These are phyloP conservation scores for Mycena galericulata DNA, from an alignment of 768 basidiomycete genomes.

Conservation along the genomic window DNA sequence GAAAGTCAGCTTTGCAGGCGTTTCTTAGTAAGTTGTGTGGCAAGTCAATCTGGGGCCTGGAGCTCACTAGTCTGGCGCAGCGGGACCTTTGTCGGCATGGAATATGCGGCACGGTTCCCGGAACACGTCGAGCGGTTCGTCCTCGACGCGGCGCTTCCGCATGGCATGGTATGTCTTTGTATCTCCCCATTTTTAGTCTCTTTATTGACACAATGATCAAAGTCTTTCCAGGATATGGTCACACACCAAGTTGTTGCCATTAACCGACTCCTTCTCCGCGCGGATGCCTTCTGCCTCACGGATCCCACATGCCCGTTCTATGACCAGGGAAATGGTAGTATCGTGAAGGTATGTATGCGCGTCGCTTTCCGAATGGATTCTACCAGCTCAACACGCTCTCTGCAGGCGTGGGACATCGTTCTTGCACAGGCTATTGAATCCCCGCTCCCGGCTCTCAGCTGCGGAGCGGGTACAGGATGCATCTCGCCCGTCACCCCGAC, in stretches of 20 bases:
- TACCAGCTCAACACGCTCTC: too few species aligned
- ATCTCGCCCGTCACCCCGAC: conserved; percentile 18
- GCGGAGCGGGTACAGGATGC: conserved; percentile 4
- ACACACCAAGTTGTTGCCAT: conserved; percentile 10
- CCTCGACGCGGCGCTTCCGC: conserved; percentile 24
- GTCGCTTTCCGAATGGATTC: too few species aligned
- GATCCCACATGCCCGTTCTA: conserved; percentile 17
- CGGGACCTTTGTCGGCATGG: conserved; percentile 22
- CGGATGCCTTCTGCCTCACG: conserved; percentile 20
- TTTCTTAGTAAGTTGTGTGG: conserved; percentile 31
- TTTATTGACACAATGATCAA: neutral
- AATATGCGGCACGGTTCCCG: conserved; percentile 23
- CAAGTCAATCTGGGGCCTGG: too few species aligned
- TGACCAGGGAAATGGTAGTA: conserved; percentile 19
- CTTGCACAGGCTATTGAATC: neutral
- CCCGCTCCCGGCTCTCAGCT: conserved; percentile 12
- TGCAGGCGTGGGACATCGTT: conserved; percentile 18
- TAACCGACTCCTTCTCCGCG: conserved; percentile 19
- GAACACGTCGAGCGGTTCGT: conserved; percentile 18
- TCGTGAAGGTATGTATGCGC: conserved; percentile 25
- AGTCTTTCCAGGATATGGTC: conserved; percentile 23
- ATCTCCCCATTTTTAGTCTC: neutral
- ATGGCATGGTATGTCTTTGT: conserved; percentile 8
- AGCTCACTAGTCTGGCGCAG: conserved; percentile 6
- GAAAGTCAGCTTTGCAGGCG: conserved; percentile 16